phyloP scores from a whole-genome alignment of 2,329 filamentous ascomycete species.

The Cladophialophora immunda region DNA sequence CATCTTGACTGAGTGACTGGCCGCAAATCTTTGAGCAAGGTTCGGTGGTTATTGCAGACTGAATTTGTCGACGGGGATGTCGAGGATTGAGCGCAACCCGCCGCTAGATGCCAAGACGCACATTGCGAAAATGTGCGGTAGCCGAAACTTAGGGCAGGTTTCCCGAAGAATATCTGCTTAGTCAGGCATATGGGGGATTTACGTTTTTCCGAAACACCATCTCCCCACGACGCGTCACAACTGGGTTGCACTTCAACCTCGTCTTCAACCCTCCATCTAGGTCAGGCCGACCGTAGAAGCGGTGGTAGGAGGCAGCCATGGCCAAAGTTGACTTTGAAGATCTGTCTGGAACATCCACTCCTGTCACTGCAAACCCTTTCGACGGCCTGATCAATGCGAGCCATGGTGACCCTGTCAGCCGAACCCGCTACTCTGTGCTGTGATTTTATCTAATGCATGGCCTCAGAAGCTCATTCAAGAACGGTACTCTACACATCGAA shows the following conservation, averaged over 20 bases:
- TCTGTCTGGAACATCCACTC: constrained; percentile 47
- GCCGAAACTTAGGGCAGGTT: constrained; percentile 13
- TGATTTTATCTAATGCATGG: constrained; percentile 24
- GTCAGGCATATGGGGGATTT: not conserved
- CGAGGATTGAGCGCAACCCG: constrained; percentile 27
- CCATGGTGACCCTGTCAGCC: constrained; percentile 69
- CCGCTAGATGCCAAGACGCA: constrained; percentile 37
- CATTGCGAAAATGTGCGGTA: constrained; percentile 27
- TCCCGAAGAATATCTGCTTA: constrained; percentile 7
- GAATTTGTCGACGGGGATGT: constrained; percentile 10
- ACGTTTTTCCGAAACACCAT: not conserved
- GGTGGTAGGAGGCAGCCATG: constrained; percentile 34
- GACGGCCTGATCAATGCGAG: constrained; percentile 75
- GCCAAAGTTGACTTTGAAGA: constrained; percentile 47
- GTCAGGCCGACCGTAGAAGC: constrained; percentile 13
- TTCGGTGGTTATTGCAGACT: constrained; percentile 23
- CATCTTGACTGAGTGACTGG: constrained; percentile 41
- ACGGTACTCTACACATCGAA: constrained; percentile 77
- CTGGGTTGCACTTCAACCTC: not conserved
- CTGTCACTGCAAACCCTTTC: constrained; percentile 73
- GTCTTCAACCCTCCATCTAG: constrained; percentile 12
- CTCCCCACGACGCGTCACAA: constrained; percentile 7
- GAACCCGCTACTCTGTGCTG: constrained; percentile 28
- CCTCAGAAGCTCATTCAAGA: constrained; percentile 71
- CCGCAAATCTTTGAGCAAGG: constrained; percentile 24